Evolutionary conservation across 2,329 filamentous ascomycete species (phyloP), one percentile per base, ranked within the genome.

Genomic region (Onygenales sp.): DNA sequence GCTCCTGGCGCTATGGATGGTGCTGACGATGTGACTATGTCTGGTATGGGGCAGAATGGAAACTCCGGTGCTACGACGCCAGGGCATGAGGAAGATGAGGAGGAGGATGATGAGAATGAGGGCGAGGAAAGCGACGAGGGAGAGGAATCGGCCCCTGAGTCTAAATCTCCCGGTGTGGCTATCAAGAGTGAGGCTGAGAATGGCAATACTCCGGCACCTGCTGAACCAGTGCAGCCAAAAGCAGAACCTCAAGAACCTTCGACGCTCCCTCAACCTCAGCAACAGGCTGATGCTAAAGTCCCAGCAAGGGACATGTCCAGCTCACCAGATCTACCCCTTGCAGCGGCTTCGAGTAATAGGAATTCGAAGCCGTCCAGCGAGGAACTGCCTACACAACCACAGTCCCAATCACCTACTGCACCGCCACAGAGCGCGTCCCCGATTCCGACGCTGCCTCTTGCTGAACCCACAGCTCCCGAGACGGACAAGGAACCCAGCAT

Each of bases 111-210:
- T 1, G 72, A 70, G 31, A 73, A 79, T 3, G 78, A 79, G 21
- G 71, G 69, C 17, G 73, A 74, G 2, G 76, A 74, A 5, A 73
- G 71, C 3, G 75, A 76, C 32, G 78, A 78, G 44, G 77, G 73
- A n/a, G 76, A 77, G 35, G 75, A 75, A 58, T 75, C 74, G 33
- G 74, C 69, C 47, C 62, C 71, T 32, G 64, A 72, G 41, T 71
- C 72, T n/a, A 74, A 74, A 50, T 73, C 74, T 6, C 71, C 75
- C 38, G 67, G 68, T 61, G 66, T 50, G 56, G 27, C 58, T 59
- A 53, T 52, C 51, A 60, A 57, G 61, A 60, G 63, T 57, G 51
- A 68, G 61, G 56, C 65, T 59, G 54, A 69, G 59, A 60, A 60
- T 41, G 59, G 56, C 42, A 48, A 60, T 46, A 60, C 62, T 39